A percentile compares a stretch with the other conserved stretches of the same genome.
Conservation (phyloP, 2,329 filamentous ascomycete genomes). For the Cadophora malorum region DNA sequence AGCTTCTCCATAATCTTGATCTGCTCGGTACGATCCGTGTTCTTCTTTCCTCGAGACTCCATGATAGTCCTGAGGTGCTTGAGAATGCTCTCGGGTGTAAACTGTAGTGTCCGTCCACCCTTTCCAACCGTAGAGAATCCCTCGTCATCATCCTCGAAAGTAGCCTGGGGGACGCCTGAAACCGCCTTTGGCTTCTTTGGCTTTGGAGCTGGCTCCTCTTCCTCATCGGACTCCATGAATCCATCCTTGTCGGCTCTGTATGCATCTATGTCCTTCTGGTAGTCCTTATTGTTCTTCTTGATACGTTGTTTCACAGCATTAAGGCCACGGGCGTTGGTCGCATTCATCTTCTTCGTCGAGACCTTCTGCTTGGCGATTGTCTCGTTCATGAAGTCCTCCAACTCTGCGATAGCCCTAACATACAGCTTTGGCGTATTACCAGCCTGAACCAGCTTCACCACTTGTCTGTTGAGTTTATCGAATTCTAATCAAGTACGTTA, state of each 20-base stretch:
- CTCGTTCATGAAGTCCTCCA: constrained; percentile 95
- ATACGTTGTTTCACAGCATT: constrained; percentile 98
- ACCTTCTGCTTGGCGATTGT: constrained; percentile 95
- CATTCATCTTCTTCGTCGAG: constrained; percentile 98
- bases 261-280: constrained; percentile 83
- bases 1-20: constrained; percentile 98
- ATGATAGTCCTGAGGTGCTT: constrained; percentile 94
- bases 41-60: constrained; percentile 98
- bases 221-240: constrained; percentile 86
- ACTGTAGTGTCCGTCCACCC: constrained; percentile 86
- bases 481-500: constrained; percentile 68
- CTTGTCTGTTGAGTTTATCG: constrained; percentile 90
- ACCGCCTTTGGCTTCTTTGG: constrained; percentile 59
- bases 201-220: constrained; percentile 66
- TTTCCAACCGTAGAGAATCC: constrained; percentile 90
- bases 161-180: constrained; percentile 56
- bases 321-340: constrained; percentile 88
- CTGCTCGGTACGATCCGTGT: constrained; percentile 93
- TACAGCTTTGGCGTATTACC: constrained; percentile 88
- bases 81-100: constrained; percentile 96
- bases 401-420: constrained; percentile 88
- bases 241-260: constrained; percentile 85
- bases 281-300: constrained; percentile 98
- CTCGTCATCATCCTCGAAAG: constrained; percentile 71
- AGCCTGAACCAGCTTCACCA: constrained; percentile 77